Evolutionary conservation across 345 rosid genomes (phyloP).

Genomic region (Camelina hispida): DNA sequence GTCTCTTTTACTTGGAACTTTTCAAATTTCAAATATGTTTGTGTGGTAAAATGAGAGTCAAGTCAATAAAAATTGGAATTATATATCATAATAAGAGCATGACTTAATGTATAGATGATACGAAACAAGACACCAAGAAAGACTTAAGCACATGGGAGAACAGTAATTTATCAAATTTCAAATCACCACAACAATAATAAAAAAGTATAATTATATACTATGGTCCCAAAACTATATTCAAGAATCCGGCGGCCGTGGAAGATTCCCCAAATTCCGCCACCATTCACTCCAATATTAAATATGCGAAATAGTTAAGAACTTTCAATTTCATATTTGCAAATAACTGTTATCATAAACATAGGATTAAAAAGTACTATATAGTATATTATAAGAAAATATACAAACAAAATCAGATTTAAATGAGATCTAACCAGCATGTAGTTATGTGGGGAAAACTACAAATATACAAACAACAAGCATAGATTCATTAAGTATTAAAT

Average conservation of each 20-base stretch:
- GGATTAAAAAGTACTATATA: not conserved
- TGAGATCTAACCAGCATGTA: constrained; percentile 29
- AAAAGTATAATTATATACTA: constrained; percentile 18
- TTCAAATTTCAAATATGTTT: constrained; percentile 23
- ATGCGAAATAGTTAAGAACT: not conserved
- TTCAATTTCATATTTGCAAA: not conserved
- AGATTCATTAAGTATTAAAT: not conserved
- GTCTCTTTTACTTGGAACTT: not conserved
- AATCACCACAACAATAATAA: constrained; percentile 13
- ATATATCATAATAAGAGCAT: constrained; percentile 20
- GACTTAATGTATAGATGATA: constrained; percentile 33
- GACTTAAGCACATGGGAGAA: constrained; percentile 38
- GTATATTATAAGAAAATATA: constrained; percentile 13
- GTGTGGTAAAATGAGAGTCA: constrained; percentile 18
- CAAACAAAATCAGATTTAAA: constrained; percentile 22
- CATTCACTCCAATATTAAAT: constrained; percentile 40
- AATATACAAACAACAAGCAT: constrained; percentile 24
- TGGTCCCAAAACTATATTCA: constrained; percentile 17
- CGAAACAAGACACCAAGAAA: constrained; percentile 35
- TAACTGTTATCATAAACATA: not conserved
- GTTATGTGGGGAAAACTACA: constrained; percentile 10
- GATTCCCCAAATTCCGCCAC: constrained; percentile 47
- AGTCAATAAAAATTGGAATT: not conserved
- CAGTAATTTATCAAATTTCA: constrained; percentile 37
- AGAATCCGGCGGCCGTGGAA: constrained; percentile 43